A percentile compares a stretch with the other conserved stretches of the same genome.
Conservation (phyloP, 169 alveolate species). For the Cryptosporidium parvum region DNA sequence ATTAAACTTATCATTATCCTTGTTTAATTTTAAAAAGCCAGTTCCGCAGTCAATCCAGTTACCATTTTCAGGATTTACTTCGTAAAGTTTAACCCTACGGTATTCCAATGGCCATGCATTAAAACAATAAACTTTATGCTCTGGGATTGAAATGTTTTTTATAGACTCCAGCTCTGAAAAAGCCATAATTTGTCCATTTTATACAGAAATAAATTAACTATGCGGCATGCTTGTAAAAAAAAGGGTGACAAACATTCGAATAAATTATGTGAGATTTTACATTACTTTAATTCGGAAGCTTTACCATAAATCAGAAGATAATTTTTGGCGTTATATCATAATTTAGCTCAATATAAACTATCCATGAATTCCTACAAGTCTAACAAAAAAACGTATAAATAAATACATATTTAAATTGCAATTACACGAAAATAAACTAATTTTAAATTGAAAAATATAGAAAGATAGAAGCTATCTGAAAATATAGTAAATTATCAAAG, state of each 20-base stretch:
- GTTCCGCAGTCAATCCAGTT: conserved; percentile 76
- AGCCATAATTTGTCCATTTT: conserved; percentile 47
- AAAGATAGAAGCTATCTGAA: neutral
- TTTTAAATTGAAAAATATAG: neutral
- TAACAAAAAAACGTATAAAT: too few relatives aligned
- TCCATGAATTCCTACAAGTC: neutral
- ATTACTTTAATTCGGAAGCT: too few relatives aligned
- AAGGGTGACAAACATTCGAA: neutral
- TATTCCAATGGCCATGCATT: conserved; percentile 62
- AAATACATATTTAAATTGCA: too few relatives aligned
- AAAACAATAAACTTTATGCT: conserved; percentile 9
- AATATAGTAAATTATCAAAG: neutral
- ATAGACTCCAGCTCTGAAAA: conserved; percentile 8
- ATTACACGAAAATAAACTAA: neutral
- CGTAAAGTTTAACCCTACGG: conserved; percentile 82
- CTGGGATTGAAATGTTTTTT: neutral
- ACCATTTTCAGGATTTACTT: conserved; percentile 76
- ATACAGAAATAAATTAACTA: neutral
- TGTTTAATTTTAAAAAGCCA: conserved; percentile 38
- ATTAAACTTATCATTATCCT: conserved; percentile 25
- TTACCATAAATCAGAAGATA: too few relatives aligned
- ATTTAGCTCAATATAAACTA: neutral
- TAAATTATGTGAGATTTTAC: too few relatives aligned
- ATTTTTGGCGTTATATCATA: too few relatives aligned
- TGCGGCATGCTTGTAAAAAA: neutral